phyloP scores from a whole-genome alignment of 129 eudicot species.

The Chrysanthemum lavandulifolium region DNA sequence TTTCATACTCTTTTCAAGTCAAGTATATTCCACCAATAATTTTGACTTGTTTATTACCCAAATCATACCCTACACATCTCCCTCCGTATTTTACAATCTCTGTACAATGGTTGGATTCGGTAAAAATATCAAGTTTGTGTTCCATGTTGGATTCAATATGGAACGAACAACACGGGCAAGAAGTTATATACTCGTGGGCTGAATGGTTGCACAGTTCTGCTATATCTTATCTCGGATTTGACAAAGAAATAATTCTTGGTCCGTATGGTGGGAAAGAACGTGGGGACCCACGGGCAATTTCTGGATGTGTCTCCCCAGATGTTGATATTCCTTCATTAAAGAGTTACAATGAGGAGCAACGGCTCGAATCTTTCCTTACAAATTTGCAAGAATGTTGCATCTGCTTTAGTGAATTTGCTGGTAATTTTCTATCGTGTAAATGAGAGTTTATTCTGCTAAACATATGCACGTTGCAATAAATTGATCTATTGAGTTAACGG shows the following conservation, averaged over 20 bases:
- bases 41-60: conserved; percentile 84
- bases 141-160: conserved; percentile 76
- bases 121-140: conserved; percentile 65
- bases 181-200: conserved; percentile 83
- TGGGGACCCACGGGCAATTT: conserved; percentile 74
- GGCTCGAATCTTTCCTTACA: conserved; percentile 57
- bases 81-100: conserved; percentile 79
- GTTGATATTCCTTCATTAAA: conserved; percentile 69
- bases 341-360: conserved; percentile 76
- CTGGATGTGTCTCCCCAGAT: conserved; percentile 67
- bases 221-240: conserved; percentile 62
- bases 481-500: neutral
- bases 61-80: conserved; percentile 75
- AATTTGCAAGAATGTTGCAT: conserved; percentile 85
- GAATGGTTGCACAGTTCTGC: conserved; percentile 77
- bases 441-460: conserved; percentile 12
- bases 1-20: conserved; percentile 70
- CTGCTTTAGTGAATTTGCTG: conserved; percentile 79
- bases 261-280: conserved; percentile 49
- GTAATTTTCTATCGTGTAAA: conserved; percentile 33
- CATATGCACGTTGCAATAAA: neutral
- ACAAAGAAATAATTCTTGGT: conserved; percentile 64
- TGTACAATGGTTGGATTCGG: conserved; percentile 65
- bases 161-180: conserved; percentile 77
- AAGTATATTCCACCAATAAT: conserved; percentile 71